Evolutionary conservation across 352 stramenopile genomes (phyloP).

Genomic region (Phytophthora megakarya): DNA sequence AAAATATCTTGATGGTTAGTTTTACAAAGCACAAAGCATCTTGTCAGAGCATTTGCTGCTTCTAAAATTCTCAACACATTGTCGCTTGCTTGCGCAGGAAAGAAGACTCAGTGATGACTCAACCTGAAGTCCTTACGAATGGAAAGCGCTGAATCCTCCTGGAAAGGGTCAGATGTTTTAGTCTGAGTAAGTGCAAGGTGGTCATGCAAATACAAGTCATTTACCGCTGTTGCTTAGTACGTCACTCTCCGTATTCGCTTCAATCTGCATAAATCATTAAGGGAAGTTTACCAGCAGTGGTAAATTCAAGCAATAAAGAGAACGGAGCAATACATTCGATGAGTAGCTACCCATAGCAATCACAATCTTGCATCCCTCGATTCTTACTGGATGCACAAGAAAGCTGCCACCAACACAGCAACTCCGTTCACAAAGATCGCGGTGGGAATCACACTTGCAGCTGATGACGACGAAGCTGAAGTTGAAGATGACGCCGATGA

Average conservation of each 20-base stretch:
- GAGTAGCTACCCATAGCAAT: constrained; percentile 15
- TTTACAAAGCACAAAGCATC: no score
- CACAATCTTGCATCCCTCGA: constrained; percentile 10
- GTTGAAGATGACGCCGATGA: constrained; percentile 22
- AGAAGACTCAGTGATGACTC: no score
- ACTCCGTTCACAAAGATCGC: constrained; percentile 30
- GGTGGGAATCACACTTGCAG: constrained; percentile 20
- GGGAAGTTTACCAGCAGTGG: background rate
- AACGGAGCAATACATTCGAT: constrained; percentile 28
- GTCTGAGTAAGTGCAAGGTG: no score
- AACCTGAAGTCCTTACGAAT: no score
- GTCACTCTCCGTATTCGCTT: constrained; percentile 9
- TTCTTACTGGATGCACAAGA: constrained; percentile 41
- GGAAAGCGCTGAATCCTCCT: no score
- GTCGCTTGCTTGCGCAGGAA: no score
- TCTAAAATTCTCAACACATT: no score
- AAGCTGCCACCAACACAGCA: constrained; percentile 25
- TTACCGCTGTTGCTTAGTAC: no score
- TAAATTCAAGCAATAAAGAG: background rate
- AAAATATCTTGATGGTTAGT: no score
- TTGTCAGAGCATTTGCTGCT: no score
- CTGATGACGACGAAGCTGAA: constrained; percentile 25
- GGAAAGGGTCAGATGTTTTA: no score
- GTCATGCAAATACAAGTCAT: no score
- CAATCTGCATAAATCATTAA: constrained; percentile 10